Base-by-base conservation (phyloP, 768 basidiomycete genomes). In the Podaxis rugospora region DNA sequence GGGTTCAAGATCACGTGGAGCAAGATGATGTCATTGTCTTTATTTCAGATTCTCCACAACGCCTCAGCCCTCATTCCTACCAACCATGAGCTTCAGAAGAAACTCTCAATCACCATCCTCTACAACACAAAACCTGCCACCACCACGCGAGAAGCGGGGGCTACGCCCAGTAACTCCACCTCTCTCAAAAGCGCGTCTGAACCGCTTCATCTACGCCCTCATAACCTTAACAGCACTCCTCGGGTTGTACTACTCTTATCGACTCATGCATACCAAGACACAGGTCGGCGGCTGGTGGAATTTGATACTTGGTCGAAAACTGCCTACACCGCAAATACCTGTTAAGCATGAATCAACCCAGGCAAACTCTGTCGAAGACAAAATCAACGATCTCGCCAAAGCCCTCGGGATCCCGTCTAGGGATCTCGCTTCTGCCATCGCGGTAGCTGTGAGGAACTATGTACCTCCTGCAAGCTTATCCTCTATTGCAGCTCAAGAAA, bases 251-350 rank as follows among this genome's bases (percentile, higher is more conserved):
- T 87, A 86, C 68, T 66, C 78, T 3, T 88, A 82, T 63, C 76
- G 80, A 5, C 51, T 76, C 3, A 44, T 80, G 14, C 75, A 84
- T 63, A 80, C 78, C 75, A 81, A 81, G 66, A 70, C 75, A 0
- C 78, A 83, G 10, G 82, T 80, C 10, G 83, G 83, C 0, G 84
- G 84, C 6, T 86, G 86, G 87, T 86, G 86, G 84, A 82, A 79
- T 59, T 66, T 82, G 9, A 75, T 77, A 0, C 62, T 82, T 4
- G 80, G 82, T 3, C 70, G 69, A 59, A 69, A 66, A 13, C 72
- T 77, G 2, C 72, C 73, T 5, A 51, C 58, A 49, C 39, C 51
- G 16, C 54, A 55, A 42, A 62, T 27, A 32, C 23, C 28, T 11
- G 40, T 44, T 7, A 59, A 61, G 16, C 46, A 23, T 27, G 46